Conservation (phyloP, 129 eudicot genomes). For the Cynara cardunculus region DNA sequence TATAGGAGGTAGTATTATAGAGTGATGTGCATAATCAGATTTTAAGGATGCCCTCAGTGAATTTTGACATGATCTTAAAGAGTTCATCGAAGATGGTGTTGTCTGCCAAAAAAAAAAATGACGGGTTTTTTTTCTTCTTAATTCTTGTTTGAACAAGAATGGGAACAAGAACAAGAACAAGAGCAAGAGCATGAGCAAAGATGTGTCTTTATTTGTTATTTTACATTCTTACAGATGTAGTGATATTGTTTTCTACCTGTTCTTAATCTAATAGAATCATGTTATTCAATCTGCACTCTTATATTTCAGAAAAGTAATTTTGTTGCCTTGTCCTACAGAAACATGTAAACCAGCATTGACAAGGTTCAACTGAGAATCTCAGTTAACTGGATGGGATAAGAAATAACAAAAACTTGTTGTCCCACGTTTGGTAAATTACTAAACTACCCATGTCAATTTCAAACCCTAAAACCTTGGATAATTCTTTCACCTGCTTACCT, state of each 20-base stretch:
- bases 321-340: not conserved
- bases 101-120: slow-evolving; percentile 13
- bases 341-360: slow-evolving; percentile 2
- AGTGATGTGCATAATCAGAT: slow-evolving; percentile 40
- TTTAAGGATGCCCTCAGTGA: slow-evolving; percentile 29
- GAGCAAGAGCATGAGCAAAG: slow-evolving; percentile 17
- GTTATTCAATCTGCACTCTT: slow-evolving; percentile 4
- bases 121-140: slow-evolving; percentile 25
- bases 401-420: not conserved
- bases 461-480: not conserved
- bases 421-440: not conserved
- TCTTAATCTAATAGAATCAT: slow-evolving; percentile 25
- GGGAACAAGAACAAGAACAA: slow-evolving; percentile 14
- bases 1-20: slow-evolving; percentile 36
- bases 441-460: not conserved
- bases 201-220: slow-evolving; percentile 23
- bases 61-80: slow-evolving; percentile 28
- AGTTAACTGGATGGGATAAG: not conserved
- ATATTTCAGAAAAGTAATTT: not conserved
- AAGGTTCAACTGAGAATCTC: not conserved
- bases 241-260: slow-evolving; percentile 26
- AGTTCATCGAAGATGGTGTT: slow-evolving; percentile 18
- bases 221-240: slow-evolving; percentile 36
- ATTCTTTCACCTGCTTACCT: not conserved
- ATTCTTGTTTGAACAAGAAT: slow-evolving; percentile 29